Evolutionary conservation across 805 yeast genomes (phyloP).

Genomic region (Saccharomycopsis capsularis): DNA sequence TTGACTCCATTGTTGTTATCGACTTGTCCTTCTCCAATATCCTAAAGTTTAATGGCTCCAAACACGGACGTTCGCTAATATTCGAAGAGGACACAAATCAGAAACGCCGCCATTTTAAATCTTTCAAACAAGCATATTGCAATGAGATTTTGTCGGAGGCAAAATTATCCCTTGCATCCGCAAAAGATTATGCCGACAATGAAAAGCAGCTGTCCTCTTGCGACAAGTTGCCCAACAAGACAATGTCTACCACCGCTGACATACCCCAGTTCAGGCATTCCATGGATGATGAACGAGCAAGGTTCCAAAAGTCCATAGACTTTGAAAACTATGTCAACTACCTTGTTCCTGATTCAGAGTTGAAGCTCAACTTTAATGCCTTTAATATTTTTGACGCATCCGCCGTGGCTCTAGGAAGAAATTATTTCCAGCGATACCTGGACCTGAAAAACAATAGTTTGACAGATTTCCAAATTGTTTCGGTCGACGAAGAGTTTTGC

Average conservation of each 20-base stretch:
- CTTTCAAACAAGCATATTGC: slow-evolving; percentile 3
- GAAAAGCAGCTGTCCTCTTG: background rate
- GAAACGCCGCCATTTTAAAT: background rate
- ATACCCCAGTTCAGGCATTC: too few species aligned
- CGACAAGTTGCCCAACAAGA: background rate
- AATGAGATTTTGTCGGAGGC: slow-evolving; percentile 1
- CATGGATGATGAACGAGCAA: background rate
- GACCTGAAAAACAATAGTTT: slow-evolving; percentile 40
- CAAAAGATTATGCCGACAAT: background rate
- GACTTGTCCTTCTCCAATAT: slow-evolving; percentile 50
- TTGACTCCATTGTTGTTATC: slow-evolving; percentile 39
- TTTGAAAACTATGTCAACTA: slow-evolving; percentile 71
- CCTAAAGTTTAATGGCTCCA: slow-evolving; percentile 22
- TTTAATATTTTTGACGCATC: slow-evolving; percentile 68
- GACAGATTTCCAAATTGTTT: slow-evolving; percentile 65
- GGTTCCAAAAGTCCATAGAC: slow-evolving; percentile 24
- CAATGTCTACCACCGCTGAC: background rate
- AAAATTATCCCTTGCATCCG: background rate
- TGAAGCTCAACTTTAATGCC: slow-evolving; percentile 43
- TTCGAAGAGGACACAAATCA: background rate
- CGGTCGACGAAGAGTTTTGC: slow-evolving; percentile 63
- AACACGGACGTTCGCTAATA: background rate
- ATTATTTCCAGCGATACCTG: slow-evolving; percentile 55
- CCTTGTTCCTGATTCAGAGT: slow-evolving; percentile 63
- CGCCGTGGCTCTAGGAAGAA: slow-evolving; percentile 71